phyloP scores from a whole-genome alignment of 106 monocot species.

The Xerophyta viscosa region DNA sequence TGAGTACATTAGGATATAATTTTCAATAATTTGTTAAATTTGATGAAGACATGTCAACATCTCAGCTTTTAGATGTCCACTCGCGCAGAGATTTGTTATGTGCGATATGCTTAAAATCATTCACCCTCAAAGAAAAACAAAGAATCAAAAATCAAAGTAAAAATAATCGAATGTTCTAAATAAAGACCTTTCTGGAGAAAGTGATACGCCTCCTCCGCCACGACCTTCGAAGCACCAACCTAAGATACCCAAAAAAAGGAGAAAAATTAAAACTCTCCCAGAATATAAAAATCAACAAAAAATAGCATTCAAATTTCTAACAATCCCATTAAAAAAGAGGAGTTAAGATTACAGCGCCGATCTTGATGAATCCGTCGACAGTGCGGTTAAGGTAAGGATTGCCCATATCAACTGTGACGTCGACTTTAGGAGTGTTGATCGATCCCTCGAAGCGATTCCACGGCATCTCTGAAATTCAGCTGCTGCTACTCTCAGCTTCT shows the following conservation, averaged over 20 bases:
- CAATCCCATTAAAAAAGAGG: not conserved
- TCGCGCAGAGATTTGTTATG: too few relatives aligned
- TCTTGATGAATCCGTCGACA: constrained; percentile 82
- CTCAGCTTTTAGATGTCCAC: too few relatives aligned
- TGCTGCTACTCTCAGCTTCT: too few relatives aligned
- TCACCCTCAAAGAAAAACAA: not conserved
- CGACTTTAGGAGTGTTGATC: constrained; percentile 42
- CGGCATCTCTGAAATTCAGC: constrained; percentile 39
- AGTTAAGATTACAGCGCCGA: constrained; percentile 41
- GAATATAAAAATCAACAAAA: not conserved
- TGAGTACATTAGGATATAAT: too few relatives aligned
- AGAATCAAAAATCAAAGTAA: not conserved
- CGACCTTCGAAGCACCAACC: constrained; percentile 50
- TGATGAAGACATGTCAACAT: too few relatives aligned
- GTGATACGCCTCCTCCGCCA: constrained; percentile 44
- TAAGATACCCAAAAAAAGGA: not conserved
- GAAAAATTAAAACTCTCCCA: not conserved
- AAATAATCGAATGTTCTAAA: too few relatives aligned
- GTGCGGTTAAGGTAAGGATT: constrained; percentile 71
- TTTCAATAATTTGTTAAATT: too few relatives aligned
- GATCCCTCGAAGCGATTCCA: constrained; percentile 23
- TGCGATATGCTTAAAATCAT: too few relatives aligned
- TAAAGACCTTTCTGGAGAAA: constrained; percentile 37
- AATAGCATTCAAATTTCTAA: not conserved
- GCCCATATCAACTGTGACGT: constrained; percentile 60